Evolutionary conservation across 768 basidiomycete species (phyloP).

Genomic region (Podaxis sp.): DNA sequence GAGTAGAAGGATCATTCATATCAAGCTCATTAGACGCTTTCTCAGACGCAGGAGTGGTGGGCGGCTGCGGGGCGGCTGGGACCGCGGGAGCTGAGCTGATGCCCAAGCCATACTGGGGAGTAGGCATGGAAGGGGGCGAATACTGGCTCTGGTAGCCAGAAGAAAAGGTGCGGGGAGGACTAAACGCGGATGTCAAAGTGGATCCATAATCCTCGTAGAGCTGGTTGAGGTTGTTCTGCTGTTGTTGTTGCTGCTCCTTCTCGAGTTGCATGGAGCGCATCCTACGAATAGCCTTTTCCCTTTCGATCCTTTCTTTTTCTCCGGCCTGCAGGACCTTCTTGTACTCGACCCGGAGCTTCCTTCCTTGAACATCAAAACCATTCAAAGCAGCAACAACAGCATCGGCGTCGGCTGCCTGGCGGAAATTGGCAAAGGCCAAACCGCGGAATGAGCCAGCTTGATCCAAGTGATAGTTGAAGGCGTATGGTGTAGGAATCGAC

Average conservation of each 20-base stretch:
- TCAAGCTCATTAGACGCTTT: constrained; percentile 79
- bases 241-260: constrained; percentile 60
- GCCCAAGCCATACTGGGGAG: constrained; percentile 42
- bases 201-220: constrained; percentile 78
- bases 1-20: constrained; percentile 90
- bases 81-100: constrained; percentile 51
- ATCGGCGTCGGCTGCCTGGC: constrained; percentile 87
- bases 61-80: constrained; percentile 53
- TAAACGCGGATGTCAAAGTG: constrained; percentile 57
- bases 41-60: constrained; percentile 62
- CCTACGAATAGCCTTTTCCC: constrained; percentile 96
- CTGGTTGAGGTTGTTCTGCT: constrained; percentile 49
- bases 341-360: constrained; percentile 97
- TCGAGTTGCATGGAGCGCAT: constrained; percentile 98
- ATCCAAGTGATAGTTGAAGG: constrained; percentile 99
- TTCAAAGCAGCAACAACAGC: constrained; percentile 95
- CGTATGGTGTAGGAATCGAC: constrained; percentile 94
- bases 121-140: constrained; percentile 61
- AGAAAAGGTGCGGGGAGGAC: constrained; percentile 75
- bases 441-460: constrained; percentile 96
- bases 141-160: constrained; percentile 66
- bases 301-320: constrained; percentile 97
- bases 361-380: constrained; percentile 93
- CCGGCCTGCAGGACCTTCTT: constrained; percentile 99
- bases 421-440: constrained; percentile 97